These are phyloP conservation scores for Triangularia verruculosa DNA, from an alignment of 2,329 filamentous ascomycete species.

Conservation along the genomic window DNA sequence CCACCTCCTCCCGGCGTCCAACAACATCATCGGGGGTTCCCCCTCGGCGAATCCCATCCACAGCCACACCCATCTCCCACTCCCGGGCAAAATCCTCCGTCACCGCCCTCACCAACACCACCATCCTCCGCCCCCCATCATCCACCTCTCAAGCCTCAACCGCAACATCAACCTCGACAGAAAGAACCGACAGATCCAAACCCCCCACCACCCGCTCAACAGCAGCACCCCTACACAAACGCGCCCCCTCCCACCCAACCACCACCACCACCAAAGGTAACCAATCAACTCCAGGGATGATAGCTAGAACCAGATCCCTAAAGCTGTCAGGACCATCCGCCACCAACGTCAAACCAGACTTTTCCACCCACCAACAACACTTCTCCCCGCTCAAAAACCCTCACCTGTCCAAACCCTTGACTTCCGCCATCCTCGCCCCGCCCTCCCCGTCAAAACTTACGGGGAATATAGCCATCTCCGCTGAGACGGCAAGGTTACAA, in stretches of 20 bases:
- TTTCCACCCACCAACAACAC: slow-evolving; percentile 64
- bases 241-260: background rate
- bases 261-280: slow-evolving; percentile 7
- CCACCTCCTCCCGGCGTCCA: slow-evolving; percentile 22
- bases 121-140: slow-evolving; percentile 38
- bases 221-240: slow-evolving; percentile 7
- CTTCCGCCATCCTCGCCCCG: slow-evolving; percentile 54
- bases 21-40: slow-evolving; percentile 32
- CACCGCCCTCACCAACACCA: slow-evolving; percentile 38
- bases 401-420: slow-evolving; percentile 53
- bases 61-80: slow-evolving; percentile 31
- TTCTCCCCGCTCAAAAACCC: slow-evolving; percentile 62
- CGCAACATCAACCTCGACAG: slow-evolving; percentile 8
- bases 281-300: slow-evolving; percentile 7
- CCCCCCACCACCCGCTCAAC: slow-evolving; percentile 18
- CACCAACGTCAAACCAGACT: slow-evolving; percentile 52
- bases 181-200: slow-evolving; percentile 17
- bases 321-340: background rate
- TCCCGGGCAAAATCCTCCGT: slow-evolving; percentile 42
- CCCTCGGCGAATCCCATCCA: slow-evolving; percentile 6
- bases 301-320: background rate
- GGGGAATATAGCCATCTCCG: slow-evolving; percentile 56
- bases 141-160: slow-evolving; percentile 13
- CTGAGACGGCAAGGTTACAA: slow-evolving; percentile 58
- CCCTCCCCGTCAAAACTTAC: slow-evolving; percentile 61